A percentile compares a stretch with the other conserved stretches of the same genome.
Evolutionary conservation across 495 filamentous ascomycete species (phyloP).

Genomic region (Penicillium bovifimosum): DNA sequence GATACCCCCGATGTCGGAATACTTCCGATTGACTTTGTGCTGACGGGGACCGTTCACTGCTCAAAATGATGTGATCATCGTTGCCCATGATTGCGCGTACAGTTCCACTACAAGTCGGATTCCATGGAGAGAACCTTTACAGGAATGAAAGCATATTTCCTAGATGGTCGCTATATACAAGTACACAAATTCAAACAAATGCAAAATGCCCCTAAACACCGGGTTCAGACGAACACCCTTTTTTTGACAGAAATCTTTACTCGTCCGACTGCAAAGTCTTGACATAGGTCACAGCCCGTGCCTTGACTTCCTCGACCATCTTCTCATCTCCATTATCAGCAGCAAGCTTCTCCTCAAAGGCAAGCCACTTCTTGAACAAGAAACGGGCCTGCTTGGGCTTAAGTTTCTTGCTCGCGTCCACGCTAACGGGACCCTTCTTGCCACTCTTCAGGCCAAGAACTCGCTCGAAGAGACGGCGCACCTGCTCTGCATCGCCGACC

Average conservation of each 20-base stretch:
- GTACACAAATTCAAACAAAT: constrained; percentile 13
- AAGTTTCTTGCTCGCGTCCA: constrained; percentile 42
- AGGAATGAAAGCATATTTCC: constrained; percentile 10
- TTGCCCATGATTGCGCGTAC: too few species aligned
- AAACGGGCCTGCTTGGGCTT: constrained; percentile 69
- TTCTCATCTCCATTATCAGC: constrained; percentile 55
- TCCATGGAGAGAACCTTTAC: neutral
- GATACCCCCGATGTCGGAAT: too few species aligned
- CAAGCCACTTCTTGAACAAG: constrained; percentile 79
- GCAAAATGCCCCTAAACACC: constrained; percentile 28
- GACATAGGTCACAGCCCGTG: constrained; percentile 66
- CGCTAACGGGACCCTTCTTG: constrained; percentile 48
- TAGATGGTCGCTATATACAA: constrained; percentile 23
- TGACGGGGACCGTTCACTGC: too few species aligned
- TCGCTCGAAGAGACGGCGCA: constrained; percentile 76
- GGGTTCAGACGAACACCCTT: constrained; percentile 15
- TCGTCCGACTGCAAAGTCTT: constrained; percentile 44
- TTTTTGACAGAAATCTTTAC: constrained; percentile 23
- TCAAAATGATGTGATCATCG: too few species aligned
- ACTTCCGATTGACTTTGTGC: too few species aligned
- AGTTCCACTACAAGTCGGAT: neutral
- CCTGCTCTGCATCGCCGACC: constrained; percentile 54
- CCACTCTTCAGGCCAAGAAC: constrained; percentile 50
- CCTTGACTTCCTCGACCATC: constrained; percentile 65
- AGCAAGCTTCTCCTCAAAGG: constrained; percentile 63